Conservation (phyloP, 768 basidiomycete genomes). For the Suillus cothurnatus region DNA sequence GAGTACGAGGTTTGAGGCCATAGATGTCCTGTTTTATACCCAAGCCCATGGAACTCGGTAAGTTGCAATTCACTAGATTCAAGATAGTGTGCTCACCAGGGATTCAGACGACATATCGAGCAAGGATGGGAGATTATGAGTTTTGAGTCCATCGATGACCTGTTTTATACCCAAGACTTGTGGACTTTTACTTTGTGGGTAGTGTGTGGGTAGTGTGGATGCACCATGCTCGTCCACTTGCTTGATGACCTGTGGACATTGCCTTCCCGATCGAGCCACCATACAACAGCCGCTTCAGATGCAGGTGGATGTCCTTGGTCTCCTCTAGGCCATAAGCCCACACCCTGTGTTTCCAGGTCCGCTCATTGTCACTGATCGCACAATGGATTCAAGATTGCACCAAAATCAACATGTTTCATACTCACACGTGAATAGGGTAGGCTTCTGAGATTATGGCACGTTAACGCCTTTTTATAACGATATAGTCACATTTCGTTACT, state of each 20-base stretch:
- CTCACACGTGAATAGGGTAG: too few relatives aligned
- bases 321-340: neutral
- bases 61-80: neutral
- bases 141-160: neutral
- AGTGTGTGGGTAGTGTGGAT: too few relatives aligned
- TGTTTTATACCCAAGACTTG: neutral
- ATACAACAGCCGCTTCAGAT: neutral
- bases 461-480: too few relatives aligned
- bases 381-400: too few relatives aligned
- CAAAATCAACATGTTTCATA: too few relatives aligned
- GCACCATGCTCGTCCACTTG: too few relatives aligned
- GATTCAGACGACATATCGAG: neutral
- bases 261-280: neutral
- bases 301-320: neutral
- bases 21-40: neutral
- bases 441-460: too few relatives aligned
- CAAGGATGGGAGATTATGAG: neutral
- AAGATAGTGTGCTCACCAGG: neutral
- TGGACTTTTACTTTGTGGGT: neutral
- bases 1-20: neutral
- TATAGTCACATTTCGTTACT: too few relatives aligned
- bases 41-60: neutral
- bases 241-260: neutral
- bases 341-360: neutral
- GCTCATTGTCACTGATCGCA: neutral